These are phyloP conservation scores for Danielozyma ontarioensis DNA, from an alignment of 805 yeast genomes.

Conservation along the genomic window DNA sequence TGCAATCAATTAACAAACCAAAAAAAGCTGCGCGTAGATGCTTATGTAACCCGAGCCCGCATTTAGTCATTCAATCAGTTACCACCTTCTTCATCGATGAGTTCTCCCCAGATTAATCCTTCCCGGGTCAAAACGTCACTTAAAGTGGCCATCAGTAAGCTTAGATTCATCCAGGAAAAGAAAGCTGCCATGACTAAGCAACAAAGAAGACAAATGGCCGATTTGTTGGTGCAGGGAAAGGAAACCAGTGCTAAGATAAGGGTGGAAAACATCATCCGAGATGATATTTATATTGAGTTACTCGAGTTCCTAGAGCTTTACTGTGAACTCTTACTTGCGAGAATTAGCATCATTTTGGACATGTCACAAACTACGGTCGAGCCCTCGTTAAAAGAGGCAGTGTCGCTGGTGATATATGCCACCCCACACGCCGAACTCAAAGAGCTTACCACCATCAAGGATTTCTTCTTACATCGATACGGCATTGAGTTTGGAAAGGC, in stretches of 20 bases:
- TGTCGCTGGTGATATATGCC: constrained; percentile 61
- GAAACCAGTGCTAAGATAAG: constrained; percentile 79
- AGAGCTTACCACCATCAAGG: constrained; percentile 59
- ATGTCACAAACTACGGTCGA: constrained; percentile 40
- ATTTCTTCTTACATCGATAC: constrained; percentile 54
- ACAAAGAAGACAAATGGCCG: constrained; percentile 66
- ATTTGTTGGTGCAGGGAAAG: constrained; percentile 61
- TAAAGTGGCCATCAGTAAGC: constrained; percentile 67
- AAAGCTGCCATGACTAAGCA: constrained; percentile 72
- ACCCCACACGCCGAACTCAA: constrained; percentile 72
- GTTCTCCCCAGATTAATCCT: constrained; percentile 24
- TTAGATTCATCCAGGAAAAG: constrained; percentile 68
- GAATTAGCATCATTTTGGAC: constrained; percentile 58
- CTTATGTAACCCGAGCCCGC: too few relatives aligned
- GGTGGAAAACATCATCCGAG: constrained; percentile 78
- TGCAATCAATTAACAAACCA: too few relatives aligned
- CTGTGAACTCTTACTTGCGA: constrained; percentile 74
- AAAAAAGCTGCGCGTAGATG: too few relatives aligned
- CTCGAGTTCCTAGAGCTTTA: constrained; percentile 76
- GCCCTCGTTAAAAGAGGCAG: constrained; percentile 69
- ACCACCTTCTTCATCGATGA: not conserved
- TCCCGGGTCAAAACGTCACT: constrained; percentile 36
- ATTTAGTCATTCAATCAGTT: too few relatives aligned
- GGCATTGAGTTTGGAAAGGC: constrained; percentile 61
- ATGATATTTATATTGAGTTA: constrained; percentile 74